Base-by-base conservation (phyloP, 805 yeast genomes). In the Candida coquimbonensis region DNA sequence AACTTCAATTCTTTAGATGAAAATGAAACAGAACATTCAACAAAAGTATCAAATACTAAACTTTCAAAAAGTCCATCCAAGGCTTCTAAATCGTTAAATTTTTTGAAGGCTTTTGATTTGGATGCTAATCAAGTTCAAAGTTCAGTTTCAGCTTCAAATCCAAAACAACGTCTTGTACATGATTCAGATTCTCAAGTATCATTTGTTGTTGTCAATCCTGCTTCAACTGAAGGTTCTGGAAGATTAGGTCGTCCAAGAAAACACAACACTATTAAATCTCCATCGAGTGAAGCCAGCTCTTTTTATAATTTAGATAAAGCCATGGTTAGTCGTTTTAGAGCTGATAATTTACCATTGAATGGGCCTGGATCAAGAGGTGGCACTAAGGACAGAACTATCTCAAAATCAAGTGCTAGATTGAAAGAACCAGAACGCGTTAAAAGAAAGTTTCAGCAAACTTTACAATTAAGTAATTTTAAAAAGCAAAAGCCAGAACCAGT, bases 361-460 rank as follows among this genome's bases (percentile, higher is more conserved):
- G 63, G 63, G 0, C 62, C 62, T 1, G 63, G 63, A 1, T 58
- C 62, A 11, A 50, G 63, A 47, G 59, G 60, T 19, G 9, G 26
- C 8, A 59, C 60, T 14, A 46, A 53, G 29, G 51, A 50, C 8
- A 26, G 7, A 25, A 25, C 4, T 11, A 9, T 29, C 2, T 3
- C 13, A 29, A 29, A 9, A 29, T 29, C 13, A 29, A 13, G 13
- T 29, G 13, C 31, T 29, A 29, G 13, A 13, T 13, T 29, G 7
- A 29, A 29, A 29, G 31, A 29, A 11, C 9, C 31, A 29, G 31
- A 29, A 29, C 31, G 12, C 7, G 9, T 11, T 4, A 50, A 46
- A 27, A 43, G 40, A 37, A 39, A 36, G 11, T 16, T 48, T 26
- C 53, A 50, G 37, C 41, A 44, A 19, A 48, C 38, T 16, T 38